Base-by-base conservation (phyloP, 306 rosid species). In the Calophaca sinica region DNA sequence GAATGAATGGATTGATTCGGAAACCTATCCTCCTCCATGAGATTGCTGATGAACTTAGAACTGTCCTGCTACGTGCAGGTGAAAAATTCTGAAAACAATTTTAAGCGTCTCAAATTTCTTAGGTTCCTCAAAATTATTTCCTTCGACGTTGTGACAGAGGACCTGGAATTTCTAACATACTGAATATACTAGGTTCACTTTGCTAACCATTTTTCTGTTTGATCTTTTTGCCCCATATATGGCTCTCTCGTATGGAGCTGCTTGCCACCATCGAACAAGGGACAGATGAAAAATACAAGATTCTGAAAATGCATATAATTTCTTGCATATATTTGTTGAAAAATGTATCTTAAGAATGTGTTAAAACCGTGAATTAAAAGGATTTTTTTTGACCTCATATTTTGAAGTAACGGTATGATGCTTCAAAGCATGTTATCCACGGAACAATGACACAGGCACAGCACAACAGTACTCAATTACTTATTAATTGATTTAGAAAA, bases 1-100 rank as follows among this genome's bases (percentile, higher is more conserved):
- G 97, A 67, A 92, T 92, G 86, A 90, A 90, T 68, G 96, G 96
- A 68, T 36, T 90, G 57, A 81, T 92, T 60, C 83, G 89, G 28
- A 90, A 90, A 65, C 94, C 96, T 35, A 84, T 92, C 49, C 78
- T 85, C 6, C 84, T 89, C 42, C 85, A 82, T 62, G 89, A 86
- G 45, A 74, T 90, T 54, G 89, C 92, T 0, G 82, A 87, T 48
- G 96, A 89, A 74, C 88, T 92, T 26, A 59, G 80, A 15, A 79
- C 85, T 66, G 89, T 88, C 9, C 69, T 90, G 75, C 87, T 81
- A 39, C 78, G 73, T 44, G 88, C 89, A 0, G 87, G 82, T 59
- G 96, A 85, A 42, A 84, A 76, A 8, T 41, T 83, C 65, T 87
- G 85, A 84, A 14, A 48, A 39, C 49, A 53, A 15, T 53, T 74